Conservation (phyloP, 2,329 filamentous ascomycete species). For the Aureobasidium sp. region DNA sequence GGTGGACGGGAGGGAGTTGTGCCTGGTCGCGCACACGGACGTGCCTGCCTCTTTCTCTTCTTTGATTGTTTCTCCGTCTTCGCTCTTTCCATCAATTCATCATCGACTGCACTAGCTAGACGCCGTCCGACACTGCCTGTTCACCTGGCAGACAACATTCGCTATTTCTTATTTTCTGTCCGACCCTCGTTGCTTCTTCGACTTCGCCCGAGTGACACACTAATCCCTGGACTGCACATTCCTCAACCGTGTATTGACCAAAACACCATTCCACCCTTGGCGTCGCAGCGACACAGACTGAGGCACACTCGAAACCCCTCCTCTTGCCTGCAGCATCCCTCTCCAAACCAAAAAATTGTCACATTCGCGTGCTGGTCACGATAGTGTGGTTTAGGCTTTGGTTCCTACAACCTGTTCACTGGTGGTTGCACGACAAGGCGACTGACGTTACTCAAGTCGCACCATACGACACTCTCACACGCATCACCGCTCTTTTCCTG, state of each 20-base stretch:
- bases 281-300: not conserved
- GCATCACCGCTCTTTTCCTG: not conserved
- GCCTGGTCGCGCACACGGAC: not conserved
- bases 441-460: constrained; percentile 2
- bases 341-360: not conserved
- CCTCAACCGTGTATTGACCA: constrained; percentile 7
- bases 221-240: constrained; percentile 10
- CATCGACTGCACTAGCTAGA: constrained; percentile 1
- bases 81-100: constrained; percentile 9
- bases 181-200: too few relatives aligned
- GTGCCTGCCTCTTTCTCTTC: constrained; percentile 2
- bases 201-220: not conserved
- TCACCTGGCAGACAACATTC: constrained; percentile 14
- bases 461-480: constrained; percentile 6
- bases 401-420: not conserved
- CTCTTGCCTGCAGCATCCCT: not conserved
- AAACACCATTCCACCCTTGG: constrained; percentile 2
- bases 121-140: constrained; percentile 15
- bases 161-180: not conserved
- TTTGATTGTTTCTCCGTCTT: constrained; percentile 14
- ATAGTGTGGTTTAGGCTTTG: constrained; percentile 8
- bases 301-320: not conserved
- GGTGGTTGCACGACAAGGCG: not conserved
- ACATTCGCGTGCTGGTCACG: constrained; percentile 14
- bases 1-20: not conserved